Percentiles rank a stretch among this genome's conserved stretches.
Evolutionary conservation across 225 moss, liverwort and hornwort genomes (phyloP).

Genomic region (Sphagnum contortum): DNA sequence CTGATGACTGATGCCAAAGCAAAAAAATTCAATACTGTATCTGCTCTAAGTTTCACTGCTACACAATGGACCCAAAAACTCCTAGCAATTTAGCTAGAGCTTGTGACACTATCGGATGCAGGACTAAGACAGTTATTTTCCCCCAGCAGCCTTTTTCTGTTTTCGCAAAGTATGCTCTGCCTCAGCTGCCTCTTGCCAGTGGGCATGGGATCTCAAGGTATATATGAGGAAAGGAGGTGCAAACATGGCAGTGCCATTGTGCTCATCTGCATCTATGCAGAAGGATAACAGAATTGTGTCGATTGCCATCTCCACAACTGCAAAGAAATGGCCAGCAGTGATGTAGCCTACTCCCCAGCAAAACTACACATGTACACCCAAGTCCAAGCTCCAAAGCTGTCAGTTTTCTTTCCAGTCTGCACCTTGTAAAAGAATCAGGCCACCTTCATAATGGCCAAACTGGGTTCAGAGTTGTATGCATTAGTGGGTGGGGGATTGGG

Average conservation of each 20-base stretch:
- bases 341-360: constrained; percentile 69
- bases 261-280: constrained; percentile 75
- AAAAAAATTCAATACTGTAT: too few relatives aligned
- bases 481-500: background rate
- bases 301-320: constrained; percentile 92
- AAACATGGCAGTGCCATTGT: constrained; percentile 62
- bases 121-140: too few relatives aligned
- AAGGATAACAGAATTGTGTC: constrained; percentile 89
- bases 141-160: constrained; percentile 12
- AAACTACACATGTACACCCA: constrained; percentile 32
- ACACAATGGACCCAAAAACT: too few relatives aligned
- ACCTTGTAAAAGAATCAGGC: too few relatives aligned
- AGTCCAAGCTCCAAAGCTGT: too few relatives aligned
- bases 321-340: constrained; percentile 74
- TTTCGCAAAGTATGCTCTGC: constrained; percentile 25
- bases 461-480: too few relatives aligned
- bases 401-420: too few relatives aligned
- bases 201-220: constrained; percentile 57
- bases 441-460: too few relatives aligned
- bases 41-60: too few relatives aligned
- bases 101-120: too few relatives aligned
- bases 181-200: constrained; percentile 19
- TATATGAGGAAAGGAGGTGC: constrained; percentile 84
- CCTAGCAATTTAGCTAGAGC: too few relatives aligned
- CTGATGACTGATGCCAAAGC: too few relatives aligned